Percentiles rank a stretch among this genome's conserved stretches.
These are phyloP conservation scores for Colletotrichum paranaense DNA, from an alignment of 2,329 filamentous ascomycete species.

Conservation along the genomic window DNA sequence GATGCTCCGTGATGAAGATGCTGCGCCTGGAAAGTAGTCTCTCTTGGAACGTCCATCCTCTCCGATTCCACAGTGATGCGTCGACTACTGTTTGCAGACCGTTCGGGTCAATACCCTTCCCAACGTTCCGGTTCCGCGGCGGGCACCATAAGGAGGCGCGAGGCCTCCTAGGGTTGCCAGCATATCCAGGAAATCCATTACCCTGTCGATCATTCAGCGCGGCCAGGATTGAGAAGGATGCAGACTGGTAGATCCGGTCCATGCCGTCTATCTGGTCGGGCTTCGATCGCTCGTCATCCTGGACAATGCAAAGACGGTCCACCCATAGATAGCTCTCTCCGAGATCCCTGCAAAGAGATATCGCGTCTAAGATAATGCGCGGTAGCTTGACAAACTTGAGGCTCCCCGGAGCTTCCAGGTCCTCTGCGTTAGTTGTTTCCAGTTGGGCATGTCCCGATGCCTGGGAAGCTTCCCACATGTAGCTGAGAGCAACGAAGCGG, in stretches of 20 bases:
- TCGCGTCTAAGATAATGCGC: constrained; percentile 54
- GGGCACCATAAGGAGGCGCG: constrained; percentile 18
- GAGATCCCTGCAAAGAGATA: constrained; percentile 55
- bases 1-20: constrained; percentile 31
- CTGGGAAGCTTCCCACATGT: constrained; percentile 47
- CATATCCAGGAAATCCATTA: constrained; percentile 6
- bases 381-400: constrained; percentile 41
- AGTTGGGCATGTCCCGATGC: not conserved
- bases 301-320: constrained; percentile 56
- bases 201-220: constrained; percentile 49
- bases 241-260: constrained; percentile 56
- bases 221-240: constrained; percentile 56
- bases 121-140: constrained; percentile 7
- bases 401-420: constrained; percentile 36
- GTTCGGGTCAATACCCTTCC: constrained; percentile 9
- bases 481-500: constrained; percentile 56
- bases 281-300: constrained; percentile 53
- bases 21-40: constrained; percentile 26
- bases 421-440: constrained; percentile 41
- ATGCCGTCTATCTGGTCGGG: constrained; percentile 53
- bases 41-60: constrained; percentile 36
- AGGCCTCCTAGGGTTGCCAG: not conserved
- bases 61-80: constrained; percentile 17
- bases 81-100: constrained; percentile 3
- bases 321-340: constrained; percentile 57